Evolutionary conservation across 164 flowering plant species (phyloP).

Genomic region (Stephania japonica): DNA sequence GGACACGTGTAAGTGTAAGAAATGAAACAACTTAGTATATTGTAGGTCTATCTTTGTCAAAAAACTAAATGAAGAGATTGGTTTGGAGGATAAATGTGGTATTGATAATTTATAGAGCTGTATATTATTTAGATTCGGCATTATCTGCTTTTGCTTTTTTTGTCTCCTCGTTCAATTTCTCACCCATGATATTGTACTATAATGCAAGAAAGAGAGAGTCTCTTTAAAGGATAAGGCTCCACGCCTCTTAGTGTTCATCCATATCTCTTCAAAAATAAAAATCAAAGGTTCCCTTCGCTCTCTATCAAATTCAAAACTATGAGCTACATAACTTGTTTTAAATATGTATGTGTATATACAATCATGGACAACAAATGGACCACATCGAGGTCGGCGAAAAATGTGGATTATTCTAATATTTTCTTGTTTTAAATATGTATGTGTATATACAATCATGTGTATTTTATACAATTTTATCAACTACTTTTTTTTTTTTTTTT

Average conservation of each 20-base stretch:
- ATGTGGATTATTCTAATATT: no score
- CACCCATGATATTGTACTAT: constrained; percentile 5
- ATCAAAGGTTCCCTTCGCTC: neutral
- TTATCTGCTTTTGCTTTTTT: constrained; percentile 29
- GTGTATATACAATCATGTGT: no score
- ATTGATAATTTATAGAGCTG: neutral
- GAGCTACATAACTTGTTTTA: no score
- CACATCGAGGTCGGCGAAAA: no score
- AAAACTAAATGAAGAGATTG: neutral
- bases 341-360: no score
- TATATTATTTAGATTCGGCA: constrained; percentile 18
- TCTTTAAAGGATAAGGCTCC: constrained; percentile 12
- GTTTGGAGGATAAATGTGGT: constrained; percentile 1
- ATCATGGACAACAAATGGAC: no score
- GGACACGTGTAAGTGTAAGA: neutral
- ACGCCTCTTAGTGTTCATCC: constrained; percentile 11
- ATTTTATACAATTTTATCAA: no score
- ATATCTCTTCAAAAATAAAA: neutral
- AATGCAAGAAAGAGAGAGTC: neutral
- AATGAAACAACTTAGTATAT: neutral
- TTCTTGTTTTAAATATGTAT: no score
- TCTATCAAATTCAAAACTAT: no score
- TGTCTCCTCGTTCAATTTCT: constrained; percentile 12
- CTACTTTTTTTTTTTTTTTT: no score
- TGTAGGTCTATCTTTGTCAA: neutral